Evolutionary conservation across 148 eudicot genomes (phyloP), one percentile per base, ranked within the genome.

Genomic region (Rhododendron mucronatum): DNA sequence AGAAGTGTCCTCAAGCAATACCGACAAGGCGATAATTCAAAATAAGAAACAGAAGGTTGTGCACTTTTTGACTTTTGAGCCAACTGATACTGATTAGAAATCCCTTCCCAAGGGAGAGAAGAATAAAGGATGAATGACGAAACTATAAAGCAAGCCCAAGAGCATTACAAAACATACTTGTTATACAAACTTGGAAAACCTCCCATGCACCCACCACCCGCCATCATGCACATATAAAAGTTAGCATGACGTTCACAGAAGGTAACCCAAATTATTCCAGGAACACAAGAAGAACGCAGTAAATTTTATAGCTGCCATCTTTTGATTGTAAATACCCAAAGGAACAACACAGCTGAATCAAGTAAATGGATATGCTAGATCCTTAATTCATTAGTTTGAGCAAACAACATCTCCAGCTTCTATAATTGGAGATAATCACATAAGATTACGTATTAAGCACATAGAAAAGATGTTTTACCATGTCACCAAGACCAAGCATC

Each of bases 401-500:
- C 1, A 28, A 83, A 26, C 75, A 23, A 61, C 26, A 41, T 21
- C 59, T 14, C 10, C 63, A 83, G 7, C 28, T 47, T 26, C 79
- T 9, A 83, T 48, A 84, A 84, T 23, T 23, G 39, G 10, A 74
- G n/a, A 84, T 65, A 53, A 84, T 30, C 12, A 74, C 18, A 11
- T 6, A 74, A 53, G 7, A 82, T 51, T 16, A 35, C 11, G 26
- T 9, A 81, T 51, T 82, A 67, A 74, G 12, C 12, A 11, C 30
- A 33, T 55, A 84, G 63, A 83, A 51, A 84, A 83, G 41, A 88
- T 84, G 80, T 51, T 74, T 88, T 95, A 97, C 99, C 99, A 97
- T 97, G 91, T 97, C 99, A 73, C 99, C 99, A 45, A 97, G 96
- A 87, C 99, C 99, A 88, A 97, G 99, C 98, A 97, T 97, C 96